phyloP scores from a whole-genome alignment of 2,329 filamentous ascomycete species.

The Colletotrichum salicis region DNA sequence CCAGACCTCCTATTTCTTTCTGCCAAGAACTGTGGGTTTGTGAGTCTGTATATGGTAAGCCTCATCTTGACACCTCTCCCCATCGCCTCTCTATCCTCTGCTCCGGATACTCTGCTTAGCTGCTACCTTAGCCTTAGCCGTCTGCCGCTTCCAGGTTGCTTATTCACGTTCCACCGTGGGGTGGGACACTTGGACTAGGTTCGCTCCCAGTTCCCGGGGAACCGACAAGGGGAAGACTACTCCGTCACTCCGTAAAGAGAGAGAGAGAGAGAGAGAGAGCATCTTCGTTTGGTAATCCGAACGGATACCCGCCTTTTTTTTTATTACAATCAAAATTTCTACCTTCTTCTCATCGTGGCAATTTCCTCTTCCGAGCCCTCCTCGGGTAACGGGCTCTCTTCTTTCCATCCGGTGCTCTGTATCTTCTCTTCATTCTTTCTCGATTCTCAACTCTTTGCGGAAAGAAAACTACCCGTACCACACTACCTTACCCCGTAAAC shows the following conservation, averaged over 20 bases:
- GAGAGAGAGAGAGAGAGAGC: background rate
- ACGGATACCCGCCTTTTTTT: conserved; percentile 35
- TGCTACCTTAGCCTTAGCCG: background rate
- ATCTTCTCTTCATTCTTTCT: background rate
- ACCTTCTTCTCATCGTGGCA: conserved; percentile 22
- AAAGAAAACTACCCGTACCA: background rate
- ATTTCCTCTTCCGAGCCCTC: conserved; percentile 25
- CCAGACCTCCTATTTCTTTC: background rate
- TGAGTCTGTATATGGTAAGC: background rate
- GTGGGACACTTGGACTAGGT: background rate
- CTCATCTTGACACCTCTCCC: conserved; percentile 4
- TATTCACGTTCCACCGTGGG: background rate
- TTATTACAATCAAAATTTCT: conserved; percentile 27
- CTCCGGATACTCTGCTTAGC: background rate
- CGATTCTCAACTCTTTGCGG: background rate
- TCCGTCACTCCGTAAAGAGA: too few species aligned
- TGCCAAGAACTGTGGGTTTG: background rate
- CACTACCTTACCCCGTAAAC: background rate
- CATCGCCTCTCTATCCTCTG: background rate
- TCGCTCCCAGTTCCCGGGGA: background rate
- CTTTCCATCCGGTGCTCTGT: background rate
- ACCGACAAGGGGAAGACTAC: background rate
- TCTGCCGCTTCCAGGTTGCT: background rate
- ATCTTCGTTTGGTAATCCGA: background rate
- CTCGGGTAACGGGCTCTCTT: background rate